Base-by-base conservation (phyloP, 192 early-diverging fungal species). In the Gorgonomyces haynaldii region DNA sequence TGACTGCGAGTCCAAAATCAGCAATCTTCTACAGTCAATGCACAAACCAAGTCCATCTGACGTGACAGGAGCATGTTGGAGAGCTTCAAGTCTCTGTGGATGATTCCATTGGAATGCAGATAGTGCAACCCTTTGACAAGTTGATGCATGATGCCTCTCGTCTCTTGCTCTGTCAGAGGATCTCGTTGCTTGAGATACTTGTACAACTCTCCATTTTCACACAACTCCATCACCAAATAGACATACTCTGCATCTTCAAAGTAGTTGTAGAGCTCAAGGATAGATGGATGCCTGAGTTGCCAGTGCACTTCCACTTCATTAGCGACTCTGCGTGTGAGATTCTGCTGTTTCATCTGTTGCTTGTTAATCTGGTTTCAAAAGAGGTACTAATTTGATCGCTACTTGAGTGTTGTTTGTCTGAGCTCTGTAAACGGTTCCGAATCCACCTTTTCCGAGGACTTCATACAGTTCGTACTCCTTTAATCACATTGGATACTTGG, bases 41-140 rank as follows among this genome's bases (percentile, higher is more conserved):
- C 12, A 57, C 58, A 22, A 38, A 74, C 71, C 27, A 81, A 61
- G 10, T 73, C 56, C 53, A 62, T 64, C 13, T 51, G 45, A 0
- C 52, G 56, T 0, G 76, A 69, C 40, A 85, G 62, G 42, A 88
- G 25, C 16, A 88, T 61, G 53, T 88, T 88, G 16, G 79, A 74
- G 42, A 84, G 57, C 64, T 88, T 88, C 45, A 88, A 52, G 42
- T 88, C 83, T 15, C 85, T 65, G 53, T 87, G 85, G 43, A 87
- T 57, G 10, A 86, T 80, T 2, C 74, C 74, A 31, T 67, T 53
- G 1, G 54, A 41, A 54, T 88, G 85, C 45, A 88, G 29, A 45
- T 85, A 79, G 25, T 60, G 50, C 3, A 84, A 48, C 2, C 81
- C 85, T 0, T 56, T 50, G 3, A 78, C 65, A 0, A 85, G 32